A percentile compares a stretch with the other conserved stretches of the same genome.
phyloP scores from a whole-genome alignment of 257 asterid genomes.

The Solanum bulbocastanum region DNA sequence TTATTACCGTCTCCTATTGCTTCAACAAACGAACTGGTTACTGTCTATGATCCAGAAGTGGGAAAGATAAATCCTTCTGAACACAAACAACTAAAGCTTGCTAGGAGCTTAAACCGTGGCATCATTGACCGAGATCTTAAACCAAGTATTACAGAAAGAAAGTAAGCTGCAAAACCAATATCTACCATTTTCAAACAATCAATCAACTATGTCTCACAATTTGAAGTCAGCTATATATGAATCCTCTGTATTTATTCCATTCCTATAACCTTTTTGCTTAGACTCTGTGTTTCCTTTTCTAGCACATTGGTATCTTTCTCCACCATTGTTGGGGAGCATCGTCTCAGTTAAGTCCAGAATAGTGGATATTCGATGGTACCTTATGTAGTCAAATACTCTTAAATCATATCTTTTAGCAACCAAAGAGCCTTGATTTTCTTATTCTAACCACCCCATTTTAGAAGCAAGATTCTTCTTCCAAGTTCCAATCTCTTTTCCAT shows the following conservation, averaged over 20 bases:
- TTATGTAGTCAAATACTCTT: background rate
- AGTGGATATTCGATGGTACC: background rate
- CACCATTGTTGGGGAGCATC: background rate
- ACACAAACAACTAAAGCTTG: constrained; percentile 95
- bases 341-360: background rate
- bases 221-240: background rate
- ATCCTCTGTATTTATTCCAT: background rate
- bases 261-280: background rate
- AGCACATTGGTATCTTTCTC: background rate
- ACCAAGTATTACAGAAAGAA: constrained; percentile 82
- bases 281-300: background rate
- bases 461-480: background rate
- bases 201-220: background rate
- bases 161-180: constrained; percentile 35
- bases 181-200: background rate
- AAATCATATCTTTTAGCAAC: background rate
- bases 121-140: constrained; percentile 95
- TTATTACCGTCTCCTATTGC: constrained; percentile 86
- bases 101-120: constrained; percentile 96
- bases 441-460: background rate
- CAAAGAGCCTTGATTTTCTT: background rate
- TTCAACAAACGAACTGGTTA: constrained; percentile 87
- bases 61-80: constrained; percentile 97
- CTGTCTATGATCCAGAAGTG: constrained; percentile 93
- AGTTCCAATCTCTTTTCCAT: background rate